Conservation (phyloP, 2,329 filamentous ascomycete species). For the Pyrenophora graminea region DNA sequence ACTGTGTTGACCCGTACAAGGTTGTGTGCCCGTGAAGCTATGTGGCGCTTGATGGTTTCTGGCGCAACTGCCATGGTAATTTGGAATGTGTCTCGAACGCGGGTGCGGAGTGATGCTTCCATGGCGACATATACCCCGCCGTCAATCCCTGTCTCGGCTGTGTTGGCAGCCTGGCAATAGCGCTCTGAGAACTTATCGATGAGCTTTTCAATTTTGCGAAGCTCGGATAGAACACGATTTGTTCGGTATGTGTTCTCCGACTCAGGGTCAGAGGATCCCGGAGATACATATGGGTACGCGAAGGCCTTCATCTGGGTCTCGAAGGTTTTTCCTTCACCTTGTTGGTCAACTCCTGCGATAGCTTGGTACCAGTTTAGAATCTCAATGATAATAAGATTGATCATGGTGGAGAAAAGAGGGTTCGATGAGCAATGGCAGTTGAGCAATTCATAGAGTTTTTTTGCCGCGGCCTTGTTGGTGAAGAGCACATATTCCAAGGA, state of each 20-base stretch:
- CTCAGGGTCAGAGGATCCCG: constrained; percentile 30
- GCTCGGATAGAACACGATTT: constrained; percentile 39
- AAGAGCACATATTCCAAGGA: constrained; percentile 39
- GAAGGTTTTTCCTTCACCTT: constrained; percentile 18
- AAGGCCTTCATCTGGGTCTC: constrained; percentile 38
- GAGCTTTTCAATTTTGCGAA: constrained; percentile 44
- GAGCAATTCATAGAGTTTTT: constrained; percentile 40
- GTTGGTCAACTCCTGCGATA: constrained; percentile 33
- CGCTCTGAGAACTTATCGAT: constrained; percentile 45
- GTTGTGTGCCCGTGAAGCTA: constrained; percentile 36
- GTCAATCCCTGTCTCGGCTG: constrained; percentile 33
- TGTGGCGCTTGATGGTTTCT: constrained; percentile 41
- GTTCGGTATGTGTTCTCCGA: constrained; percentile 39
- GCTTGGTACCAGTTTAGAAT: constrained; percentile 46
- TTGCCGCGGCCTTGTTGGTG: constrained; percentile 41
- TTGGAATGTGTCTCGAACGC: constrained; percentile 45
- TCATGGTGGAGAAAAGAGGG: constrained; percentile 45
- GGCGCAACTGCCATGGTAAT: constrained; percentile 44
- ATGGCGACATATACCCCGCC: constrained; percentile 36
- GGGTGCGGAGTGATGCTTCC: constrained; percentile 39
- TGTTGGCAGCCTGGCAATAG: constrained; percentile 35
- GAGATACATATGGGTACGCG: constrained; percentile 31
- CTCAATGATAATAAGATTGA: constrained; percentile 41
- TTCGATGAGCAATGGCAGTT: constrained; percentile 42
- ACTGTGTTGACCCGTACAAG: constrained; percentile 37